Percentiles rank a stretch among this genome's conserved stretches.
phyloP scores from a whole-genome alignment of 148 eudicot species.

The Heliosperma pusillum region DNA sequence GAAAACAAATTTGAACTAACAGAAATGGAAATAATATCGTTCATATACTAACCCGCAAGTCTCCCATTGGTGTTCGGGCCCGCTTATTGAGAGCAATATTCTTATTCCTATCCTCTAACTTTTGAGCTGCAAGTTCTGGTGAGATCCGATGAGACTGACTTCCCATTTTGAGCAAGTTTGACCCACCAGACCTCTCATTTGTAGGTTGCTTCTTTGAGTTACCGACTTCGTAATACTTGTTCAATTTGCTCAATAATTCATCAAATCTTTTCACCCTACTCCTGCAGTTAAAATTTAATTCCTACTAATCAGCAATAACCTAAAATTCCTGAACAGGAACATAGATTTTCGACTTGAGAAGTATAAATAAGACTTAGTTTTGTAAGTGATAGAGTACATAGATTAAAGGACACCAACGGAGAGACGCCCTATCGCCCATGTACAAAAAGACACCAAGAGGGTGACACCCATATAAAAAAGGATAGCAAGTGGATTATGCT shows the following conservation, averaged over 20 bases:
- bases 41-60: constrained; percentile 59
- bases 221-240: constrained; percentile 43
- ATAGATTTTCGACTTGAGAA: constrained; percentile 2
- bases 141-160: constrained; percentile 56
- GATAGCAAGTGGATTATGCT: too few relatives aligned
- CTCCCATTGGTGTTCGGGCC: constrained; percentile 76
- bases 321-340: background rate
- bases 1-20: background rate
- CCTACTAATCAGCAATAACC: constrained; percentile 14
- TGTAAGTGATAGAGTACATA: background rate
- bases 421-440: too few relatives aligned
- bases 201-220: constrained; percentile 59
- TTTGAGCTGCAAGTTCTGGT: constrained; percentile 53
- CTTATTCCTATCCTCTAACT: constrained; percentile 65
- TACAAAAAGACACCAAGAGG: too few relatives aligned
- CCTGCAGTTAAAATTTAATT: constrained; percentile 36
- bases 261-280: constrained; percentile 60
- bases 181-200: constrained; percentile 61
- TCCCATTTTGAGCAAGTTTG: constrained; percentile 58
- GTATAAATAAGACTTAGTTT: background rate
- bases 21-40: background rate
- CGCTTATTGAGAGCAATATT: constrained; percentile 67
- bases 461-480: too few relatives aligned
- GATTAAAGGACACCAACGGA: background rate
- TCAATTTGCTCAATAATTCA: constrained; percentile 55